Evolutionary conservation across 306 rosid species (phyloP).

Genomic region (Boehmeria nivea): DNA sequence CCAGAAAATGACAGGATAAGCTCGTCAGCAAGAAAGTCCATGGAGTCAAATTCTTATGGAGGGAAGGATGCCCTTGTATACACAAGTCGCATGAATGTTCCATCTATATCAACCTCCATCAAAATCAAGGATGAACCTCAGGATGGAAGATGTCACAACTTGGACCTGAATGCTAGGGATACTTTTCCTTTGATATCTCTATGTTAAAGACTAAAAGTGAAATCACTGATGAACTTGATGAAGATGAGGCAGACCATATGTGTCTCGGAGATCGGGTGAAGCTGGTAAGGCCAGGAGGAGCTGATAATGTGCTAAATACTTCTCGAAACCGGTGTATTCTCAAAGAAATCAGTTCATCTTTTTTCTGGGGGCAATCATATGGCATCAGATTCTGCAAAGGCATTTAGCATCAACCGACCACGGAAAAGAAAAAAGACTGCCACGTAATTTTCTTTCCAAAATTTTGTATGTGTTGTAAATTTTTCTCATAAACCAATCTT

Average conservation of each 20-base stretch:
- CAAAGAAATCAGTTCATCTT: constrained; percentile 32
- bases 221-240: constrained; percentile 24
- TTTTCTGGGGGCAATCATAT: constrained; percentile 18
- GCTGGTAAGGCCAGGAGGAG: constrained; percentile 29
- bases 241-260: constrained; percentile 47
- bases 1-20: constrained; percentile 25
- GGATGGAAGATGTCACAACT: constrained; percentile 29
- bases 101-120: constrained; percentile 29
- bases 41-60: constrained; percentile 35
- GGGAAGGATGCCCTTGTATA: constrained; percentile 25
- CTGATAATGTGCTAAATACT: constrained; percentile 25
- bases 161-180: constrained; percentile 22
- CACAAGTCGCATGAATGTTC: constrained; percentile 26
- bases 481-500: constrained; percentile 10
- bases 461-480: background rate
- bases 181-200: constrained; percentile 22
- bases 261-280: constrained; percentile 53
- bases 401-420: constrained; percentile 29
- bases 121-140: constrained; percentile 66
- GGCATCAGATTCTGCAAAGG: constrained; percentile 36
- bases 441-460: constrained; percentile 39
- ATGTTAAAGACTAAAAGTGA: constrained; percentile 47
- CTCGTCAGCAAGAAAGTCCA: constrained; percentile 20
- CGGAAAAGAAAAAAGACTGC: constrained; percentile 71
- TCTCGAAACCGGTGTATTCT: constrained; percentile 22